Evolutionary conservation across 371 early-diverging fungal species (phyloP), one percentile per base, ranked within the genome.

Genomic region (Haplosporangium sp.): DNA sequence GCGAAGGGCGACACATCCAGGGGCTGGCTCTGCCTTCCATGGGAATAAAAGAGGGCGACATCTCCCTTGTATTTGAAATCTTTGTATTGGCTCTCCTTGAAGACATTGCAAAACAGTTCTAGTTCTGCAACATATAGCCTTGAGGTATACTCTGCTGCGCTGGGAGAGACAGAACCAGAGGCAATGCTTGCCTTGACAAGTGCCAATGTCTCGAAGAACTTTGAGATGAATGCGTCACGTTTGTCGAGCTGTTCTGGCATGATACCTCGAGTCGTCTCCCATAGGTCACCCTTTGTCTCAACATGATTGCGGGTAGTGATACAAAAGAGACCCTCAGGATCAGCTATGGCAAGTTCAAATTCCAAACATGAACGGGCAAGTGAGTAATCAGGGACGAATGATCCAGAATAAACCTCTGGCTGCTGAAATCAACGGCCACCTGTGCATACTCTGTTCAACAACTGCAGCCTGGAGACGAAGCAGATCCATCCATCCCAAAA

Each of bases 381-480:
- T n/a, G n/a, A n/a, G n/a, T n/a, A n/a, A n/a, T n/a, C 46, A 29
- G 12, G 18, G 1, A 18, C 38, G 36, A 13, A 52, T 0, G 6
- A 45, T 37, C 0, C 37, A 40, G 16, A 12, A 40, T 37, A 6
- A 55, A 38, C 37, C 29, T 16, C 6, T 4, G 23, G 1, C 43
- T 43, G 37, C 51, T 40, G 5, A 13, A 40, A 14, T 47, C 0
- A 52, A 0, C 52, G 21, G 20, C 18, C 11, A 11, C n/a, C 54
- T n/a, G n/a, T n/a, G n/a, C 74, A 59, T 67, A 76, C 77, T 70
- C 43, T 76, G 77, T 29, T 76, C 77, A 8, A 70, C 71, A 14
- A 70, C 43, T 2, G 63, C 21, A 18, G 67, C 38, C 20, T 70
- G 62, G 23, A 76, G 53, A 54, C 61, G 70, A 13, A 63, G 43